These are phyloP conservation scores for Imleria badia DNA, from an alignment of 768 basidiomycete species.

Conservation along the genomic window DNA sequence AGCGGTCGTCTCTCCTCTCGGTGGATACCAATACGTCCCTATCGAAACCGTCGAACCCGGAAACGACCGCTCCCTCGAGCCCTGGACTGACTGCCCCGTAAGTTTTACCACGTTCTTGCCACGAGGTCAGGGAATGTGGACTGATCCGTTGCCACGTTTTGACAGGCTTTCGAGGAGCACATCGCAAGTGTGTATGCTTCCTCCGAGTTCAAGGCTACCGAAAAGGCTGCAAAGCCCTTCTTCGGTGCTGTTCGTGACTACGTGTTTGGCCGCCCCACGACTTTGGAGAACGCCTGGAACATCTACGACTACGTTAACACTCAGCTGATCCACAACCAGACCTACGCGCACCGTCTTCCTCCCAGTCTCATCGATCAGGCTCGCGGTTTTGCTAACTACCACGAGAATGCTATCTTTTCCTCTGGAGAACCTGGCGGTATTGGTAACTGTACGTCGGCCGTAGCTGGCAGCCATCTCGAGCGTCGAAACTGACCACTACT, in stretches of 20 bases:
- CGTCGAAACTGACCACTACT: constrained; percentile 8
- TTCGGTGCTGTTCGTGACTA: constrained; percentile 66
- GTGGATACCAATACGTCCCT: constrained; percentile 85
- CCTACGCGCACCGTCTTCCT: constrained; percentile 77
- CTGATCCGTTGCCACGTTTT: constrained; percentile 11
- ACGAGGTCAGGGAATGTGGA: neutral
- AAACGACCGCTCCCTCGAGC: constrained; percentile 81
- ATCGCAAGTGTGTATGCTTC: constrained; percentile 60
- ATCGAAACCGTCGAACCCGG: constrained; percentile 86
- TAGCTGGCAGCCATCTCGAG: neutral
- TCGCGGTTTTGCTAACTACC: constrained; percentile 72
- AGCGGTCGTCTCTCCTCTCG: constrained; percentile 67
- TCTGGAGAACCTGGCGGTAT: constrained; percentile 59
- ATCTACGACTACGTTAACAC: constrained; percentile 78
- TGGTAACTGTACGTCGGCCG: constrained; percentile 65
- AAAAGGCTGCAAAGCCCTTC: constrained; percentile 60
- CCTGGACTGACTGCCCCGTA: constrained; percentile 68
- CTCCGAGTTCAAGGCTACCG: constrained; percentile 60
- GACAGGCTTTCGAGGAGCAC: constrained; percentile 65
- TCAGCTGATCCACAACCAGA: constrained; percentile 77
- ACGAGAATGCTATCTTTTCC: constrained; percentile 76
- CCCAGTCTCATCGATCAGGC: constrained; percentile 76
- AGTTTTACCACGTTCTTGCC: constrained; percentile 9
- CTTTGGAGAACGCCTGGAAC: constrained; percentile 75
- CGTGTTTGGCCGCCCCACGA: constrained; percentile 65